phyloP scores from a whole-genome alignment of 179 eudicot genomes.

The Silene noctiflora region DNA sequence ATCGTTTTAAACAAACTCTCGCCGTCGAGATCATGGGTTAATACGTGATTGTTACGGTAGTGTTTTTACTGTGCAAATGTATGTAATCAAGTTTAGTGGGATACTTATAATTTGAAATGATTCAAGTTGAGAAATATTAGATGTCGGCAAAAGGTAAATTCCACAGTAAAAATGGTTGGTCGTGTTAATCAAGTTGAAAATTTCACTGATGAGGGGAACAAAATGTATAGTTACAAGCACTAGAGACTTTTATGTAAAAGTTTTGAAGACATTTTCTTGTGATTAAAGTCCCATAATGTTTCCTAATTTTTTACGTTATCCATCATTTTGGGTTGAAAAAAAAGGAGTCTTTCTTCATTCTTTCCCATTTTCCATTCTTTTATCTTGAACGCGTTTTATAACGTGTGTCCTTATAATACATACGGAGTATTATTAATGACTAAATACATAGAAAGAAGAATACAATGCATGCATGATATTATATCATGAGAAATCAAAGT shows the following conservation, averaged over 20 bases:
- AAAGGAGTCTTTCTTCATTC: neutral
- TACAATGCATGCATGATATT: no score
- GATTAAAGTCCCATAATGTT: slow-evolving; percentile 36
- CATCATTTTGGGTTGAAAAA: slow-evolving; percentile 6
- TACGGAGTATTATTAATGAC: no score
- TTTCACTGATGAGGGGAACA: slow-evolving; percentile 25
- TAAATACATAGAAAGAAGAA: no score
- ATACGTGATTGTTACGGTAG: neutral
- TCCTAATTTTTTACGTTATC: slow-evolving; percentile 29
- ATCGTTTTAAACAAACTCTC: no score
- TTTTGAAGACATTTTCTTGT: slow-evolving; percentile 26
- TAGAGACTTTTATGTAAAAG: slow-evolving; percentile 16
- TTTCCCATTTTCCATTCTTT: neutral
- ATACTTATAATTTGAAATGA: slow-evolving; percentile 17
- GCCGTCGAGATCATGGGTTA: no score
- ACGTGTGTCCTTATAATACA: no score
- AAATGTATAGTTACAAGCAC: slow-evolving; percentile 26
- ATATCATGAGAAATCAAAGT: no score
- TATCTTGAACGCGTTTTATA: neutral
- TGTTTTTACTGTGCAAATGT: slow-evolving; percentile 6
- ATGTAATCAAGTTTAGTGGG: slow-evolving; percentile 13
- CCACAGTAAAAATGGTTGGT: slow-evolving; percentile 7
- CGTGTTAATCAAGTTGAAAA: slow-evolving; percentile 29
- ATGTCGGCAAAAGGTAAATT: slow-evolving; percentile 31
- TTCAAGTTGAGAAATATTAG: slow-evolving; percentile 21